Conservation (phyloP, 208 protist genomes). For the Trypanosoma conorhini region DNA sequence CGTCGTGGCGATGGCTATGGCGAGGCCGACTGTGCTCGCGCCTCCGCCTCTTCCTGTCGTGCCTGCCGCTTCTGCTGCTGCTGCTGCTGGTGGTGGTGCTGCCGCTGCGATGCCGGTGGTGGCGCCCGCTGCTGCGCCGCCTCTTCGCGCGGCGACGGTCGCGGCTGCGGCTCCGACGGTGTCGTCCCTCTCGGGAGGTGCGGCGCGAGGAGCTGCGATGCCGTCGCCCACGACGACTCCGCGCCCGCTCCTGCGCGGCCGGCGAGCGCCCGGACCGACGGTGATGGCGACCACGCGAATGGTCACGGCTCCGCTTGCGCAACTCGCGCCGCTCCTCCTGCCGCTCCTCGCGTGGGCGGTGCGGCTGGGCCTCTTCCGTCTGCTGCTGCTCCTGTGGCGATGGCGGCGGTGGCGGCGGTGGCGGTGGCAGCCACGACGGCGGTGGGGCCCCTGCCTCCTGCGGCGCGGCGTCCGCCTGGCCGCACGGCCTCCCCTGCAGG, state of each 20-base stretch:
- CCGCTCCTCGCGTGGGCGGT: background rate
- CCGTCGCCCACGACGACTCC: conserved; percentile 8
- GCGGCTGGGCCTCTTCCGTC: background rate
- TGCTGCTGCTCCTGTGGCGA: background rate
- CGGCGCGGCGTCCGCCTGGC: too few species aligned
- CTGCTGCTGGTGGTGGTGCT: conserved; percentile 11
- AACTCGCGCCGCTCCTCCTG: background rate
- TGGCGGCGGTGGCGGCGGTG: background rate
- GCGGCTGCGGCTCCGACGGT: conserved; percentile 12
- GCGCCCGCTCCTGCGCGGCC: conserved; percentile 5
- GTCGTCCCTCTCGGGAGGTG: background rate
- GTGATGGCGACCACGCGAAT: conserved; percentile 13
- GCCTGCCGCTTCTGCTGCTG: conserved; percentile 11
- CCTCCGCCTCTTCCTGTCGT: conserved; percentile 1
- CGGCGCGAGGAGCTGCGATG: conserved; percentile 6
- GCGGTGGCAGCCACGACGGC: background rate
- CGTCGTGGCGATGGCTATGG: background rate
- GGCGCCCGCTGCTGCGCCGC: background rate
- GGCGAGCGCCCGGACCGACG: background rate
- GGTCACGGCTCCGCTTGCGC: conserved; percentile 15
- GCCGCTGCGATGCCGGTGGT: conserved; percentile 14
- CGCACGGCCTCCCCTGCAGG: background rate
- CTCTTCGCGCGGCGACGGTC: conserved; percentile 11
- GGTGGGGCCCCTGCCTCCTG: background rate
- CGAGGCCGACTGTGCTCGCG: background rate